Evolutionary conservation across 768 basidiomycete genomes (phyloP).

Genomic region (Pulveroboletus sp.): DNA sequence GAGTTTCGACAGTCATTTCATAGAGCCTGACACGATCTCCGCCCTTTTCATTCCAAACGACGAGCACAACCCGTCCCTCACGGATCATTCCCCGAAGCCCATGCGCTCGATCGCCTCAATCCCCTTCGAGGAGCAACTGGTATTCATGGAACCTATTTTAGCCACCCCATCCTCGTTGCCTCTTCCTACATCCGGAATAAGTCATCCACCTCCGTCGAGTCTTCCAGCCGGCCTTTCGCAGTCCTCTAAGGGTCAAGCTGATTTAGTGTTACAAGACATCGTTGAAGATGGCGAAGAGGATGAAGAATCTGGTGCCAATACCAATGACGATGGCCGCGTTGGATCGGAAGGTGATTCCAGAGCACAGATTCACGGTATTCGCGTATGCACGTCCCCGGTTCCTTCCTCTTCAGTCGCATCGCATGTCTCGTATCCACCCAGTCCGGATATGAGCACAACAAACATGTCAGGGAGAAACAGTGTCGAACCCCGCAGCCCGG

Average conservation of each 20-base stretch:
- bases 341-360: constrained; percentile 15
- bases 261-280: constrained; percentile 51
- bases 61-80: neutral
- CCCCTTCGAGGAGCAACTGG: constrained; percentile 10
- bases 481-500: constrained; percentile 26
- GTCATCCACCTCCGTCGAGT: constrained; percentile 39
- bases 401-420: constrained; percentile 28
- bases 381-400: constrained; percentile 47
- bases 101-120: constrained; percentile 8
- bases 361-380: constrained; percentile 54
- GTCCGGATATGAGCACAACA: constrained; percentile 14
- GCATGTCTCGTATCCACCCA: constrained; percentile 25
- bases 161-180: constrained; percentile 29
- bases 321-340: constrained; percentile 15
- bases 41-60: neutral
- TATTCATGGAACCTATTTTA: constrained; percentile 56
- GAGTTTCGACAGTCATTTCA: constrained; percentile 21
- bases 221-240: constrained; percentile 32
- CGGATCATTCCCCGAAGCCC: neutral
- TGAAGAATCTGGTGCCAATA: constrained; percentile 31
- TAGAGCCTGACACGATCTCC: neutral
- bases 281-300: constrained; percentile 49
- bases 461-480: constrained; percentile 19
- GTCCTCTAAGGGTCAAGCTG: constrained; percentile 25
- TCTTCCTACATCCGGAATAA: constrained; percentile 15